Evolutionary conservation across 2,329 filamentous ascomycete species (phyloP).

Genomic region (Colletotrichum chrysophilum): DNA sequence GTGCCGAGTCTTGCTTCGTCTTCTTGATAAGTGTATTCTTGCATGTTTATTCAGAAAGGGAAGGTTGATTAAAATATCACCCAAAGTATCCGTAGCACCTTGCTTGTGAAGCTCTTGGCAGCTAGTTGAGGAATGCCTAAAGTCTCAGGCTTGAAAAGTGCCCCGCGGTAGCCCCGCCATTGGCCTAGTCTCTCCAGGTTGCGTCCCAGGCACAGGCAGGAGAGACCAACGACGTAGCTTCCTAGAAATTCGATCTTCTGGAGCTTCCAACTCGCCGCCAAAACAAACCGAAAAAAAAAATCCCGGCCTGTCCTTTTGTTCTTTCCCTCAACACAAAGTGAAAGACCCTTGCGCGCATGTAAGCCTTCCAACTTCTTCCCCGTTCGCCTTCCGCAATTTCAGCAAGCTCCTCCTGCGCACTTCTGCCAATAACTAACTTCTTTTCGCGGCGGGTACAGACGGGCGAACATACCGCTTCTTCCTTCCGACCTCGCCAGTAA

Average conservation of each 20-base stretch:
- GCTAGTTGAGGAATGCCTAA: background rate
- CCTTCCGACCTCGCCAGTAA: background rate
- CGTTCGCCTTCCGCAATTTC: background rate
- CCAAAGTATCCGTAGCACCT: background rate
- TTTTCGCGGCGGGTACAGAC: background rate
- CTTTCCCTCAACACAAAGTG: background rate
- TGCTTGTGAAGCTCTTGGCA: background rate
- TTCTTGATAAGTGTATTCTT: background rate
- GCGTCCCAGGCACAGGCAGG: conserved; percentile 10
- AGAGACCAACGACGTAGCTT: conserved; percentile 17
- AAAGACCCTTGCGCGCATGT: background rate
- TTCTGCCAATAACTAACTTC: background rate
- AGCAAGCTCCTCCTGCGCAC: background rate
- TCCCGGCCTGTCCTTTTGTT: background rate
- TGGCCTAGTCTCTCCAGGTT: background rate
- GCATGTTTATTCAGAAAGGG: background rate
- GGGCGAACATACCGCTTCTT: conserved; percentile 8
- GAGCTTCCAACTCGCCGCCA: conserved; percentile 1
- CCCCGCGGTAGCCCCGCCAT: conserved; percentile 22
- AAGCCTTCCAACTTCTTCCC: background rate
- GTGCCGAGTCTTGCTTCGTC: background rate
- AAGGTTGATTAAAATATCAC: background rate
- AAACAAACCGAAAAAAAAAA: background rate
- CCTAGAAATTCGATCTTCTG: background rate
- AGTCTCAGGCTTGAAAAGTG: conserved; percentile 3